Evolutionary conservation across 1,139 yeast genomes (phyloP).

Genomic region (Geotrichum phurueaensis): DNA sequence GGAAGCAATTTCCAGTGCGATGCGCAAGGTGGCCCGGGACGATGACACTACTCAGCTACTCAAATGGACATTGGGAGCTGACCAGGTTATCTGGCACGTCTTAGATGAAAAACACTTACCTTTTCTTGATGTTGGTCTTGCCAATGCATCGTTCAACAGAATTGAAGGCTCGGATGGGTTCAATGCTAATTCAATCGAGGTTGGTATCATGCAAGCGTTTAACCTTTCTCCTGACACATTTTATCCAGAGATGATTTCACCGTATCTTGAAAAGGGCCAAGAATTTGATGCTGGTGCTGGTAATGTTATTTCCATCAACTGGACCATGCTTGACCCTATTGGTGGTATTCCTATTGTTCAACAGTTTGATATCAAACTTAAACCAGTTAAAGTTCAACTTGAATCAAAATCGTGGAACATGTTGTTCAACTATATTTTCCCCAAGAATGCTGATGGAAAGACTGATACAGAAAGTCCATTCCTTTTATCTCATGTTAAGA

Average conservation of each 20-base stretch:
- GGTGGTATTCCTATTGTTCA: constrained; percentile 78
- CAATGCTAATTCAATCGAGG: constrained; percentile 52
- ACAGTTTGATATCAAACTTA: constrained; percentile 44
- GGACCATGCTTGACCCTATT: constrained; percentile 74
- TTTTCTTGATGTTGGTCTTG: constrained; percentile 66
- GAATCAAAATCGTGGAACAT: constrained; percentile 63
- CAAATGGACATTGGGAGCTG: constrained; percentile 64
- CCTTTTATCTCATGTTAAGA: constrained; percentile 5
- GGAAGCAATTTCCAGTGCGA: constrained; percentile 56
- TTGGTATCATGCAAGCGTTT: constrained; percentile 64
- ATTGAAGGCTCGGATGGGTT: constrained; percentile 57
- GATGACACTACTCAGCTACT: constrained; percentile 37
- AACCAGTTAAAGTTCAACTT: constrained; percentile 66
- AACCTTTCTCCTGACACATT: constrained; percentile 55
- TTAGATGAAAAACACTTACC: constrained; percentile 56
- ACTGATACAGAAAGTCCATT: constrained; percentile 25
- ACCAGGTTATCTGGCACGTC: constrained; percentile 68
- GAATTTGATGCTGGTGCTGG: constrained; percentile 21
- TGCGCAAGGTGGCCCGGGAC: constrained; percentile 39
- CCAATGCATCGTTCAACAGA: constrained; percentile 56
- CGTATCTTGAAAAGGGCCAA: constrained; percentile 34
- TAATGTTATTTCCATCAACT: constrained; percentile 48
- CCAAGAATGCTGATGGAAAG: constrained; percentile 37
- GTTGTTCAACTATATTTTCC: constrained; percentile 61
- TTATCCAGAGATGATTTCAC: constrained; percentile 69